Evolutionary conservation across 2,329 filamentous ascomycete genomes (phyloP).

Genomic region (Helotiales sp.): DNA sequence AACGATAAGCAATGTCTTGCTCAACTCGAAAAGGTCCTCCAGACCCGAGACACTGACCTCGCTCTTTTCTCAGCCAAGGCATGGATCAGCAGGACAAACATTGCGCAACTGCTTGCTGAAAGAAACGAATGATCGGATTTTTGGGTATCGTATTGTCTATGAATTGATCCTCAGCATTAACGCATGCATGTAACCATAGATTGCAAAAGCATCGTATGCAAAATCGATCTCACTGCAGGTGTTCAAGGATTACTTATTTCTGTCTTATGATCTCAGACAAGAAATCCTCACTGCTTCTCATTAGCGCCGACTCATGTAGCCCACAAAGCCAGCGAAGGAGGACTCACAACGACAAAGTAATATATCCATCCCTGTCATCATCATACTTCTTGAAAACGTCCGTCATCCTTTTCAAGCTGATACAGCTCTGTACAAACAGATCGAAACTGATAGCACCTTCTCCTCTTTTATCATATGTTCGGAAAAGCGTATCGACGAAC

Average conservation of each 20-base stretch:
- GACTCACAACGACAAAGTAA: slow-evolving; percentile 68
- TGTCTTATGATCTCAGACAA: slow-evolving; percentile 35
- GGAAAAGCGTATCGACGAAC: slow-evolving; percentile 84
- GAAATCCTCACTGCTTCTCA: slow-evolving; percentile 33
- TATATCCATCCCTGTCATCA: slow-evolving; percentile 92
- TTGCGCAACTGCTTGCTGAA: not conserved
- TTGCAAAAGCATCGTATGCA: slow-evolving; percentile 2
- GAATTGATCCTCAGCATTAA: slow-evolving; percentile 9
- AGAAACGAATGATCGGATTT: not conserved
- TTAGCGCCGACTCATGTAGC: not conserved
- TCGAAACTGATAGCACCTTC: slow-evolving; percentile 84
- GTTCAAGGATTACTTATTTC: slow-evolving; percentile 18
- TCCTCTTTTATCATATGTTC: slow-evolving; percentile 79
- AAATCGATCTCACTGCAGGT: not conserved
- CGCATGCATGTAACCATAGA: slow-evolving; percentile 1
- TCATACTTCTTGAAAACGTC: slow-evolving; percentile 99
- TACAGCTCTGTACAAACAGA: slow-evolving; percentile 96
- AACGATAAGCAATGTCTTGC: not conserved
- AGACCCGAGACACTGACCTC: not conserved
- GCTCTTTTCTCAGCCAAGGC: not conserved
- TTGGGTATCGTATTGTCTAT: slow-evolving; percentile 27
- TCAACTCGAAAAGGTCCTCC: not conserved
- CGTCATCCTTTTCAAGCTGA: slow-evolving; percentile 96
- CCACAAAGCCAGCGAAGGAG: not conserved
- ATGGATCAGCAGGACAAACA: not conserved